Percentiles rank a stretch among this genome's conserved stretches.
These are phyloP conservation scores for Wickerhamomyces mucosus DNA, from an alignment of 805 yeast species.

Conservation along the genomic window DNA sequence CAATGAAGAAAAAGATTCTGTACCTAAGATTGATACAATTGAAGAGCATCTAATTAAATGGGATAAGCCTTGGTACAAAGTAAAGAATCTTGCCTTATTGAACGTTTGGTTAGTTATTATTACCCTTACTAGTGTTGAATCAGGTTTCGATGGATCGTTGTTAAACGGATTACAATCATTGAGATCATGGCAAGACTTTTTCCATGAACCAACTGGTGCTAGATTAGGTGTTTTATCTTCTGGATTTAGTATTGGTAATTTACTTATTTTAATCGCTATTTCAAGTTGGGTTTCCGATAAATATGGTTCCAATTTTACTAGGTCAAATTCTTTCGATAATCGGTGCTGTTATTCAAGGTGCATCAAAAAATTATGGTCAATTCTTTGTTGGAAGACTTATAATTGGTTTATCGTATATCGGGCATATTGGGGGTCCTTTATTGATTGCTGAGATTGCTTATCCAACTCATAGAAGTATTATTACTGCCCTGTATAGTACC, in stretches of 20 bases:
- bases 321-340: constrained; percentile 13
- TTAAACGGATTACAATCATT: constrained; percentile 40
- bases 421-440: constrained; percentile 36
- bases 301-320: constrained; percentile 27
- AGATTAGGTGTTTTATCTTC: constrained; percentile 30
- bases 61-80: constrained; percentile 23
- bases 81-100: constrained; percentile 28
- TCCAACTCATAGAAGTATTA: constrained; percentile 33
- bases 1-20: neutral
- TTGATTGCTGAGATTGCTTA: constrained; percentile 41
- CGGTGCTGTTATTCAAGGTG: constrained; percentile 19
- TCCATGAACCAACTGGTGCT: constrained; percentile 31
- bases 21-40: no score
- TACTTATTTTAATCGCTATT: constrained; percentile 22
- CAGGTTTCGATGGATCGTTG: constrained; percentile 39
- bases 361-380: constrained; percentile 20
- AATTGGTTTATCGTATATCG: constrained; percentile 38
- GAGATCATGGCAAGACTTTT: constrained; percentile 26
- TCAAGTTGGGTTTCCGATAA: constrained; percentile 25
- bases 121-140: constrained; percentile 36
- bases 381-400: constrained; percentile 27
- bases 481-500: constrained; percentile 36
- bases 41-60: no score
- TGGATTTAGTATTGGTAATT: constrained; percentile 32
- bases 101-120: constrained; percentile 29